Percentiles rank a stretch among this genome's conserved stretches.
Evolutionary conservation across 148 eudicot species (phyloP).

Genomic region (Fallopia convolvulus): DNA sequence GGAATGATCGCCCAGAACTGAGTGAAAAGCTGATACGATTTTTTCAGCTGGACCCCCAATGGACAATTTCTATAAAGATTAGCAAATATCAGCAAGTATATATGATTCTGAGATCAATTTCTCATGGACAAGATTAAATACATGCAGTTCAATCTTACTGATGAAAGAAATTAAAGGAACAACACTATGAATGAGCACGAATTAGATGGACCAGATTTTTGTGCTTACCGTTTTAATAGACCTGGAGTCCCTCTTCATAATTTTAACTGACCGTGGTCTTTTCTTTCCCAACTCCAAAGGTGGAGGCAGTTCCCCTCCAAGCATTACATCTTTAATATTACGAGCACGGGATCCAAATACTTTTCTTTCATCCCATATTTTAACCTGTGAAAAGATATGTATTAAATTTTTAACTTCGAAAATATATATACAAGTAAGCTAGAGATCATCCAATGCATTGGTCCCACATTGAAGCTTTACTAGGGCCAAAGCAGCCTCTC

Average conservation of each 20-base stretch:
- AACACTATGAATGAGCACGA: not conserved
- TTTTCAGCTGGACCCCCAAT: conserved; percentile 80
- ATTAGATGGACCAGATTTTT: not conserved
- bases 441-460: not conserved
- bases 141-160: not conserved
- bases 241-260: conserved; percentile 76
- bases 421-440: not conserved
- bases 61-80: conserved; percentile 58
- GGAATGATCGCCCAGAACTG: conserved; percentile 53
- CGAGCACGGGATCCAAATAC: conserved; percentile 75
- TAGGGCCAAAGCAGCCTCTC: not conserved
- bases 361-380: conserved; percentile 89
- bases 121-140: not conserved
- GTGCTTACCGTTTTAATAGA: conserved; percentile 75
- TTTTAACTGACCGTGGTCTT: conserved; percentile 77
- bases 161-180: not conserved
- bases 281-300: conserved; percentile 75
- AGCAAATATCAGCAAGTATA: conserved; percentile 7
- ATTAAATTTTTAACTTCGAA: not conserved
- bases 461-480: not conserved
- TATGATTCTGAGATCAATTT: conserved; percentile 3
- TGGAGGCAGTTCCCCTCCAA: conserved; percentile 67
- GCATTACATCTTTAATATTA: conserved; percentile 68
- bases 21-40: conserved; percentile 82
- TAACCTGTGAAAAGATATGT: conserved; percentile 35